A percentile compares a stretch with the other conserved stretches of the same genome.
phyloP scores from a whole-genome alignment of 495 filamentous ascomycete species.

The Oidiodendron maius region DNA sequence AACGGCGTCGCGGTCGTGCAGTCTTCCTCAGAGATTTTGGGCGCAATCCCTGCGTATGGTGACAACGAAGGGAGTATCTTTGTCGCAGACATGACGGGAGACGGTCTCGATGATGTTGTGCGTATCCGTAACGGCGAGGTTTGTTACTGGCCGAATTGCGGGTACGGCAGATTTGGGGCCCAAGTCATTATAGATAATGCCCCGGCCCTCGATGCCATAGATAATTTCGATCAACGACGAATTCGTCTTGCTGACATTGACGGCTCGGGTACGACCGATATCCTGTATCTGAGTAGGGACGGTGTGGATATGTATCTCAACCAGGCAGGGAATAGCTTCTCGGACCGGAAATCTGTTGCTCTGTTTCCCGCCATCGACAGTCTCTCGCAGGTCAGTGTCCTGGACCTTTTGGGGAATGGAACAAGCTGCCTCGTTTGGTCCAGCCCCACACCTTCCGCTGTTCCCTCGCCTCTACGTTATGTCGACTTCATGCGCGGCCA shows the following conservation, averaged over 20 bases:
- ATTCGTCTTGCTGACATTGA: slow-evolving; percentile 28
- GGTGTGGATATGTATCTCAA: slow-evolving; percentile 11
- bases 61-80: slow-evolving; percentile 8
- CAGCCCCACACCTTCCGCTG: slow-evolving; percentile 9
- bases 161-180: slow-evolving; percentile 29
- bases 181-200: slow-evolving; percentile 28
- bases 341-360: neutral
- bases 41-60: neutral
- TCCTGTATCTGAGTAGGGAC: slow-evolving; percentile 23
- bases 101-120: slow-evolving; percentile 29
- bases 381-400: slow-evolving; percentile 14
- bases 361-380: neutral
- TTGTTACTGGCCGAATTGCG: slow-evolving; percentile 31
- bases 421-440: slow-evolving; percentile 26
- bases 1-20: neutral
- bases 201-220: slow-evolving; percentile 18
- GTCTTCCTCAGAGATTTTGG: neutral
- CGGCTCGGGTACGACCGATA: slow-evolving; percentile 29
- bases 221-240: slow-evolving; percentile 9
- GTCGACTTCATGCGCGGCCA: slow-evolving; percentile 2
- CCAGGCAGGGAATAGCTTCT: slow-evolving; percentile 4
- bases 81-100: slow-evolving; percentile 28
- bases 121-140: slow-evolving; percentile 21
- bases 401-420: slow-evolving; percentile 31
- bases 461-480: slow-evolving; percentile 6